These are phyloP conservation scores for Clarireedia sp. DNA, from an alignment of 2,329 filamentous ascomycete genomes.

Conservation along the genomic window DNA sequence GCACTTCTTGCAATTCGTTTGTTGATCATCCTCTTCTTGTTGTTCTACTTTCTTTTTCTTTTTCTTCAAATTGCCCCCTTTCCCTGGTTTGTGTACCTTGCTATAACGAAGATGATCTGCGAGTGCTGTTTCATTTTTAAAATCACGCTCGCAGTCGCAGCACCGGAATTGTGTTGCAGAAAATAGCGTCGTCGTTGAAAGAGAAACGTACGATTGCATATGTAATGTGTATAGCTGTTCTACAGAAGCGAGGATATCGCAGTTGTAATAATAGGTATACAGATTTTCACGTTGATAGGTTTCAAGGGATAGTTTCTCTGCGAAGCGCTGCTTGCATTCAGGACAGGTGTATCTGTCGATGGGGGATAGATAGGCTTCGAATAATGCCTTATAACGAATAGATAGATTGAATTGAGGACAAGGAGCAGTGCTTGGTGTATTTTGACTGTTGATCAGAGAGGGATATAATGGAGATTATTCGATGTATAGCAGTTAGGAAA, in stretches of 20 bases:
- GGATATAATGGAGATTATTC: conserved; percentile 9
- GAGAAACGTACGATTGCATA: conserved; percentile 10
- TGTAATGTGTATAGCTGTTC: conserved; percentile 12
- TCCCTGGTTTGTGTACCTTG: conserved; percentile 7
- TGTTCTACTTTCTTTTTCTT: conserved; percentile 12
- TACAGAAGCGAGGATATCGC: conserved; percentile 10
- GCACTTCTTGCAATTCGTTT: conserved; percentile 6
- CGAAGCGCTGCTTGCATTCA: conserved; percentile 11
- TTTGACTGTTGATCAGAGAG: conserved; percentile 13
- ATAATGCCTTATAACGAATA: conserved; percentile 11
- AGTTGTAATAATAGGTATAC: conserved; percentile 12
- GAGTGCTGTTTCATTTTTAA: conserved; percentile 12
- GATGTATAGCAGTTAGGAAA: conserved; percentile 3
- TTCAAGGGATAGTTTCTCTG: conserved; percentile 12
- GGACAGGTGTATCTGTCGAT: conserved; percentile 12
- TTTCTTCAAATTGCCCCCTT: conserved; percentile 7
- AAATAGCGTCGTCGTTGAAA: background rate
- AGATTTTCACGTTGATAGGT: conserved; percentile 10
- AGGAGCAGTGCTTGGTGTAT: conserved; percentile 13
- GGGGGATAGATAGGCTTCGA: conserved; percentile 13
- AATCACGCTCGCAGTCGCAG: conserved; percentile 17
- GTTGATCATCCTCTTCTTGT: background rate
- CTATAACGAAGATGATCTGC: conserved; percentile 14
- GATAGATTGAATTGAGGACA: conserved; percentile 8
- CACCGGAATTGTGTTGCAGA: conserved; percentile 10